Base-by-base conservation (phyloP, 805 yeast species). In the Candida boidinii region DNA sequence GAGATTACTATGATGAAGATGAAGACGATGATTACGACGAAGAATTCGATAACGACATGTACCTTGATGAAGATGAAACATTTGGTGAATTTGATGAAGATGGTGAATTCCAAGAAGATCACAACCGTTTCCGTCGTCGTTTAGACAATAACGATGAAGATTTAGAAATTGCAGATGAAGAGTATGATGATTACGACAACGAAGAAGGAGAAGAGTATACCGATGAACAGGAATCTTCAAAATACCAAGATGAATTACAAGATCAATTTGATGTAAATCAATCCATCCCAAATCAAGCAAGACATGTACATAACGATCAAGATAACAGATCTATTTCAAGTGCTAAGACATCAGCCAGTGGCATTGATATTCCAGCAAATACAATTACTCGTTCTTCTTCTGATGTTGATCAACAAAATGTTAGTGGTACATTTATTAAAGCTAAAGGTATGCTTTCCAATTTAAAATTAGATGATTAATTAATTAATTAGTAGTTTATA, bases 41-140 rank as follows among this genome's bases (percentile, higher is more conserved):
- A 11, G 44, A 42, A 16, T 44, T 42, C 13, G 50, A 38, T 15
- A 43, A 37, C 18, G 29, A 9, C 37, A 35, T 8, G 44, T 32
- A 51, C 8, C 54, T 48, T 8, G 57, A 45, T 2, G 57, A 53
- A 5, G 56, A 50, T 7, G 46, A 51, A 16, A 49, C 46, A 16
- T 43, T 43, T 6, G 48, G 25, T 7, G 17, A 28, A n/a, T 9
- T 28, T 11, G 39, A 24, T 15, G 48, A 39, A n/a, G 49, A 42
- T 13, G 45, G 41, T 2, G 54, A 44, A 15, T 10, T 23, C 10
- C 17, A 29, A 7, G 26, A 29, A 7, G 28, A 26, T 6, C 29
- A 31, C 1, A 37, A 29, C 3, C 26, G 17, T 7, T 29, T 26
- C 5, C 32, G 14, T 11, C 20, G 20, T 15, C 8, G 14, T 20